These are phyloP conservation scores for Nannizziopsis barbatae DNA, from an alignment of 2,329 filamentous ascomycete species.

Conservation along the genomic window DNA sequence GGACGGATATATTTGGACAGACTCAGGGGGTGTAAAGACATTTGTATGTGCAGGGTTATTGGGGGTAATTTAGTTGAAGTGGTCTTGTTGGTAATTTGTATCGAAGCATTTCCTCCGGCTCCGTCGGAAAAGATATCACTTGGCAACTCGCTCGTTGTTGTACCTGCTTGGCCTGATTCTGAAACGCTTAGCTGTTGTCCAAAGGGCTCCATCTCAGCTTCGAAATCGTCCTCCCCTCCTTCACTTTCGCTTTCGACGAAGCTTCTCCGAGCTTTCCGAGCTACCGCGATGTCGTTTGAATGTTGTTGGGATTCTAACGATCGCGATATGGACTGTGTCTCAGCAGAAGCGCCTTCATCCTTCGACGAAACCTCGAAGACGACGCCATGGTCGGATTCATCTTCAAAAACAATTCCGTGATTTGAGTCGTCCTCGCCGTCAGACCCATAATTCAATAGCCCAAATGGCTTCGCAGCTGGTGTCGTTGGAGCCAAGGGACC, in stretches of 20 bases:
- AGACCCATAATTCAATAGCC: conserved; percentile 13
- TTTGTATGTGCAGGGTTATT: conserved; percentile 54
- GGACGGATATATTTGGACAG: conserved; percentile 45
- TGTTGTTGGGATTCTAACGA: conserved; percentile 9
- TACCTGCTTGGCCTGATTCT: conserved; percentile 26
- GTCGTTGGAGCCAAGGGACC: neutral
- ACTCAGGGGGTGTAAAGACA: conserved; percentile 54
- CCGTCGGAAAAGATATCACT: conserved; percentile 35
- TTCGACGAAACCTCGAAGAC: conserved; percentile 23
- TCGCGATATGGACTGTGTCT: conserved; percentile 15
- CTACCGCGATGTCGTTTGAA: neutral
- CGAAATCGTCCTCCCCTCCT: conserved; percentile 24
- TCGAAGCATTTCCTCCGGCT: conserved; percentile 27
- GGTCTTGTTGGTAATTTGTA: conserved; percentile 22
- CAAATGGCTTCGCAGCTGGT: conserved; percentile 1
- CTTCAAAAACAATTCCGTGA: conserved; percentile 31
- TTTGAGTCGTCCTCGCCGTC: conserved; percentile 8
- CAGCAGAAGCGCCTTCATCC: conserved; percentile 17
- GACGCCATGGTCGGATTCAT: conserved; percentile 20
- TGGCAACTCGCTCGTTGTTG: conserved; percentile 25
- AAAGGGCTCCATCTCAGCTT: conserved; percentile 42
- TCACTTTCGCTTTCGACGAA: conserved; percentile 10
- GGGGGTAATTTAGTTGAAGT: conserved; percentile 23
- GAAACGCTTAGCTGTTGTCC: conserved; percentile 31
- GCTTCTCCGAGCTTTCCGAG: conserved; percentile 6